Evolutionary conservation across 352 stramenopile genomes (phyloP), one percentile per base, ranked within the genome.

Genomic region (Phytopythium oedochilum): DNA sequence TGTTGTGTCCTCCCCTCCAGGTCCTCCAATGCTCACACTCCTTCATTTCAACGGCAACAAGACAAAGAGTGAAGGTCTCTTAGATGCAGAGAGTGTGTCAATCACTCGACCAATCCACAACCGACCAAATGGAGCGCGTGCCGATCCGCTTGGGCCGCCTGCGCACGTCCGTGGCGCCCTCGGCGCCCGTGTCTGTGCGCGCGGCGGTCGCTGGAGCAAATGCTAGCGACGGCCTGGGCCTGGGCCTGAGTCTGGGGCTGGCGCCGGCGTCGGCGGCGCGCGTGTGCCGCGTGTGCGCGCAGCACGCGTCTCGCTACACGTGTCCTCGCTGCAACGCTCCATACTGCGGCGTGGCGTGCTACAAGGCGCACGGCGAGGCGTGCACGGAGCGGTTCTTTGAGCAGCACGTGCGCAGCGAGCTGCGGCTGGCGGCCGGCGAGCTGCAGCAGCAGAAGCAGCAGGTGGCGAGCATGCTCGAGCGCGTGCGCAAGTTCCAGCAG

Each of bases 301-400:
- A 58, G 12, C 66, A 71, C 23, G 61, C 76, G 42, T 69, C 81
- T 28, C 75, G 81, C 45, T 96, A 96, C 73, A 90, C 78, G 14
- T 96, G 86, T 74, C 86, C 86, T 22, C 80, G 81, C 6, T 96
- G 86, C 68, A 89, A 88, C 29, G 61, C 68, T 44, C 70, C 79
- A 8, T 96, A 94, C 64, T 96, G 86, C 61, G 81, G 78, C 53
- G 80, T 89, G 10, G 44, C 61, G 23, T 96, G 86, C 73, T 96
- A 91, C 64, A 77, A 79, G 44, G 59, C 57, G 12, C 86, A 96
- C 61, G 74, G 83, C 40, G 62, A 75, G 49, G 56, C 45, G 12
- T 96, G 86, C 57, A 94, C 82, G 0, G 86, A 96, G 55, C 64
- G 68, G 23, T 96, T 96, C 59, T 94, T 83, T 53, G 77, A 92